phyloP scores from a whole-genome alignment of 768 basidiomycete species.

The Tricholomella constricta region DNA sequence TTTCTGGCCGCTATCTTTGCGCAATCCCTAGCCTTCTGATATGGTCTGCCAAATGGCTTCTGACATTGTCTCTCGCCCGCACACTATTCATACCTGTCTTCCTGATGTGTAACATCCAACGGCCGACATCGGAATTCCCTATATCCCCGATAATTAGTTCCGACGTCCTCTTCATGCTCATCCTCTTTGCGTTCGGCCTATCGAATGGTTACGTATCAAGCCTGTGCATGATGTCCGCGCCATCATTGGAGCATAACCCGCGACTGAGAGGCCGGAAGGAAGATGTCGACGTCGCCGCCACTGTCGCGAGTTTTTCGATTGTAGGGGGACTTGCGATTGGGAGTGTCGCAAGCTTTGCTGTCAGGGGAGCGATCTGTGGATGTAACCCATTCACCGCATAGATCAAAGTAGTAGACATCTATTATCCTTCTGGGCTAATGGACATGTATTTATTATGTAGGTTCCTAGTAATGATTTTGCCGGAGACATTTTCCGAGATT shows the following conservation, averaged over 20 bases:
- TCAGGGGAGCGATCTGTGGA: constrained; percentile 63
- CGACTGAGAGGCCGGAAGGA: constrained; percentile 65
- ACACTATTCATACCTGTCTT: constrained; percentile 85
- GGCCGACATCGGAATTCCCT: constrained; percentile 32
- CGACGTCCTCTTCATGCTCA: constrained; percentile 72
- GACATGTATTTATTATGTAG: not conserved
- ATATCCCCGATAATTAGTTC: constrained; percentile 66
- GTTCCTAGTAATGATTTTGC: not conserved
- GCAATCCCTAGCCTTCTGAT: constrained; percentile 64
- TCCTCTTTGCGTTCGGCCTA: constrained; percentile 72
- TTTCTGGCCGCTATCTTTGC: constrained; percentile 68
- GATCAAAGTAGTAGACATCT: not conserved
- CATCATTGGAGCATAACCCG: constrained; percentile 80
- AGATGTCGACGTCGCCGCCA: constrained; percentile 86
- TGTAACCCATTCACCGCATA: constrained; percentile 68
- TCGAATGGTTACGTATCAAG: constrained; percentile 83
- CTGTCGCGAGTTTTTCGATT: constrained; percentile 75
- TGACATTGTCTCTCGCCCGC: constrained; percentile 65
- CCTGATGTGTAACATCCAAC: constrained; percentile 85
- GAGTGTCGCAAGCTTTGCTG: constrained; percentile 80
- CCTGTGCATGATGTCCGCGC: constrained; percentile 78
- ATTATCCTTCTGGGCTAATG: not conserved
- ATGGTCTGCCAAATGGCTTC: constrained; percentile 67
- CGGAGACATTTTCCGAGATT: not conserved
- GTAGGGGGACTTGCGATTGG: constrained; percentile 77